Percentiles rank a stretch among this genome's conserved stretches.
phyloP scores from a whole-genome alignment of 352 stramenopile genomes.

The Phytophthora fragariaefolia region DNA sequence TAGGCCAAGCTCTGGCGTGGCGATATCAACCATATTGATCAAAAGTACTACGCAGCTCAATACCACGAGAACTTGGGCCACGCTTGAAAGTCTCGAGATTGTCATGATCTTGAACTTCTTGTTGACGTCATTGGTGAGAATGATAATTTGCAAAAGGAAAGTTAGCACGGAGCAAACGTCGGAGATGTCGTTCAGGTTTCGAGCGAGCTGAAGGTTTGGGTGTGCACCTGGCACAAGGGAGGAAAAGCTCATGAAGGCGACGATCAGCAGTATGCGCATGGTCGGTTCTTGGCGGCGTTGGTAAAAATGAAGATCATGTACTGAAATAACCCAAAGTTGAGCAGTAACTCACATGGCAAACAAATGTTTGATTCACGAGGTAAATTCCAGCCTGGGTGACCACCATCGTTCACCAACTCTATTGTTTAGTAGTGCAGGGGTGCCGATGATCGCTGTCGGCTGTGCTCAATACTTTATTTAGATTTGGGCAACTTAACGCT shows the following conservation, averaged over 20 bases:
- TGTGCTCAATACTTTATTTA: background rate
- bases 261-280: background rate
- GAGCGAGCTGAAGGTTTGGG: slow-evolving; percentile 6
- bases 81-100: slow-evolving; percentile 2
- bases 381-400: background rate
- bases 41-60: background rate
- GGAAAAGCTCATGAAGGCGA: slow-evolving; percentile 28
- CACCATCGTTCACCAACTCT: background rate
- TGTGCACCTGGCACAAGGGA: slow-evolving; percentile 1
- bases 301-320: background rate
- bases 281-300: background rate
- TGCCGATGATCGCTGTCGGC: too few relatives aligned
- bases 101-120: slow-evolving; percentile 13
- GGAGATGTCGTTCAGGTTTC: slow-evolving; percentile 36
- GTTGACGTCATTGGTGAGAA: slow-evolving; percentile 23
- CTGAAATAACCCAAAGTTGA: slow-evolving; percentile 2
- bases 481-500: background rate
- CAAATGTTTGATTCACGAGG: slow-evolving; percentile 1
- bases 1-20: background rate
- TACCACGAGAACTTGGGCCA: background rate
- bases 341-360: background rate
- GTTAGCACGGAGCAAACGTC: slow-evolving; percentile 33
- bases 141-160: slow-evolving; percentile 39
- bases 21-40: background rate
- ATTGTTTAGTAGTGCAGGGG: background rate